Percentiles rank a stretch among this genome's conserved stretches.
Evolutionary conservation across 1,284 basidiomycete genomes (phyloP).

Genomic region (Meripilus lineatus): DNA sequence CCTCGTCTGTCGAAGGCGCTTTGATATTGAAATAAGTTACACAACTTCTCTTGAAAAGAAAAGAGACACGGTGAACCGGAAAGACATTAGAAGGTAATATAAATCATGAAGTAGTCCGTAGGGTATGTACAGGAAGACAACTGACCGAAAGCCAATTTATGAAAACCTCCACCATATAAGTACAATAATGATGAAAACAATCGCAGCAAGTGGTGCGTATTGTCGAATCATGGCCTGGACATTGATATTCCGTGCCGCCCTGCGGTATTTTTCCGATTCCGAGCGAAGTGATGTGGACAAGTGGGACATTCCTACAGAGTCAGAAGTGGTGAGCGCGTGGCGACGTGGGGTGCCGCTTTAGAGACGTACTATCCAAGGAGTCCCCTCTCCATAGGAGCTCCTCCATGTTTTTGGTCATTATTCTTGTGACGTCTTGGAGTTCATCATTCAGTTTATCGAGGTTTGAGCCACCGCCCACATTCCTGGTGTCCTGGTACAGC

Average conservation of each 20-base stretch:
- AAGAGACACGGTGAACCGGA: too few species aligned
- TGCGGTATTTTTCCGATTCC: slow-evolving; percentile 97
- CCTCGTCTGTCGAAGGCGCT: too few species aligned
- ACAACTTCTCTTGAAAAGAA: not conserved
- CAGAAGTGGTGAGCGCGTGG: not conserved
- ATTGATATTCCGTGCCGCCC: slow-evolving; percentile 94
- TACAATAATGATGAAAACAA: slow-evolving; percentile 78
- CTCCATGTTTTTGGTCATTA: slow-evolving; percentile 99
- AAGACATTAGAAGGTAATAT: slow-evolving; percentile 5
- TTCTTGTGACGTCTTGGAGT: slow-evolving; percentile 94
- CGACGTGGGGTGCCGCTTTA: slow-evolving; percentile 1
- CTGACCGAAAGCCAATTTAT: slow-evolving; percentile 23
- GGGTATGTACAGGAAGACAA: slow-evolving; percentile 3
- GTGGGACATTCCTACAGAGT: slow-evolving; percentile 84
- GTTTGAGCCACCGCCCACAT: slow-evolving; percentile 69
- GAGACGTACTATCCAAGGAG: slow-evolving; percentile 80
- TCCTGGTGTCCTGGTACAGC: slow-evolving; percentile 91
- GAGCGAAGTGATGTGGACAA: slow-evolving; percentile 96
- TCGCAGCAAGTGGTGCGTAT: slow-evolving; percentile 87
- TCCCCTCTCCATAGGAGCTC: slow-evolving; percentile 97
- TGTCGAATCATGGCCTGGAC: slow-evolving; percentile 91
- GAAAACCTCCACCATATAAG: slow-evolving; percentile 91
- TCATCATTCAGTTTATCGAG: slow-evolving; percentile 94
- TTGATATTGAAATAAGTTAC: not conserved
- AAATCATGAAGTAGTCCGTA: not conserved